Percentiles rank a stretch among this genome's conserved stretches.
Conservation (phyloP, 805 yeast species). For the Sugiyamaella floridensis region DNA sequence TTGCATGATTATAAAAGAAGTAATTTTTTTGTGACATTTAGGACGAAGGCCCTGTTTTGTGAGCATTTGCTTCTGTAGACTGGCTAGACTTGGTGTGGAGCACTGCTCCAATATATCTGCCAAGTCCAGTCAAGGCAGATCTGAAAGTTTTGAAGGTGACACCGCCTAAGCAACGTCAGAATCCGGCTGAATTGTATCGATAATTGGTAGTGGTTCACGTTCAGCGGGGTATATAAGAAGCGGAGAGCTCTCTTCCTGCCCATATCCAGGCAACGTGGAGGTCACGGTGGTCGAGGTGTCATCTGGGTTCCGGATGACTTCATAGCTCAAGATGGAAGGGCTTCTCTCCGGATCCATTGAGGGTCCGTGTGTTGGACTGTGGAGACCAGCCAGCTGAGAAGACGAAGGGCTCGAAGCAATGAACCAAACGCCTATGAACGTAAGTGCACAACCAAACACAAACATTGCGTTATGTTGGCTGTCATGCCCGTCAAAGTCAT, state of each 20-base stretch:
- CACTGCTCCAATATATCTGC: conserved; percentile 3
- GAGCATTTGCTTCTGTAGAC: background rate
- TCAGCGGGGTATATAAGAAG: background rate
- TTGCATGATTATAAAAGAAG: no score
- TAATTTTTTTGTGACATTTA: no score
- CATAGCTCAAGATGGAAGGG: background rate
- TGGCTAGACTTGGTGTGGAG: conserved; percentile 1
- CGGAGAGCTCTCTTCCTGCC: background rate
- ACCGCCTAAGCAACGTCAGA: background rate
- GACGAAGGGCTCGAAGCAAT: conserved; percentile 24
- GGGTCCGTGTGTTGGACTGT: background rate
- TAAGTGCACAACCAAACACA: conserved; percentile 32
- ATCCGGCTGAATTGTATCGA: background rate
- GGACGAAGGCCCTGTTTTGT: no score
- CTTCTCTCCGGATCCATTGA: background rate
- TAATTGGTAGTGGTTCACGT: background rate
- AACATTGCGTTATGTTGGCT: conserved; percentile 24
- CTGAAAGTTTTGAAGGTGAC: background rate
- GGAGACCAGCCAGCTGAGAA: background rate
- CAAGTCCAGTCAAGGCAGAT: conserved; percentile 2
- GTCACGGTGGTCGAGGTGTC: background rate
- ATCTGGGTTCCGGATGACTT: background rate
- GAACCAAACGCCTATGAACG: conserved; percentile 39
- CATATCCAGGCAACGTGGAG: background rate
- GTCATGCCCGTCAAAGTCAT: conserved; percentile 33